Base-by-base conservation (phyloP, 2,329 filamentous ascomycete genomes). In the Grosmannia huntii region DNA sequence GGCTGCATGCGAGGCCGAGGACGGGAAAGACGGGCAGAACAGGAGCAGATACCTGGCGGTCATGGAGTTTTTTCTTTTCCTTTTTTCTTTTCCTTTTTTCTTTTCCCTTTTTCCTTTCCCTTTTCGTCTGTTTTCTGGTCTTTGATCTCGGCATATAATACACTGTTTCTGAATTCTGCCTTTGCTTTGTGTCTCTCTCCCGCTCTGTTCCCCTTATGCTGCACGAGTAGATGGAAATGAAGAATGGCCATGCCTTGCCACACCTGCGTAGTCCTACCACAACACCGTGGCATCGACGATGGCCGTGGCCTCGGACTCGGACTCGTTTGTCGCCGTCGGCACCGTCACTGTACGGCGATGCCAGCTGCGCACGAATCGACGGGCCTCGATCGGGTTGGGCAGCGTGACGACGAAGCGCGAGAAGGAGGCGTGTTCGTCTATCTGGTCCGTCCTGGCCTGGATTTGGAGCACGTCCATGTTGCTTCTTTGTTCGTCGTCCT, bases 331-430 rank as follows among this genome's bases (percentile, higher is more conserved):
- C 11, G 19, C 19, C 38, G 50, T 16, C 3, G 66, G 68, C 66
- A 53, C 65, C 62, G 38, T 23, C 3, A 76, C 63, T 58, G 68
- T 65, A 58, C 72, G 67, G 27, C 69, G 68, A 63, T 77, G 73
- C 73, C 74, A 76, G 56, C 62, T 60, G 60, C 75, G 68, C 33
- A 75, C 73, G 61, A 80, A 80, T 57, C 76, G 71, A 57, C 72
- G 74, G 23, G 81, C 81, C 61, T 81, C 80, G 11, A 71, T 70
- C 55, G 75, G 71, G n/a, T 78, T 77, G 16, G 72, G 66, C 60
- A 87, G 84, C 5, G 77, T 74, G 25, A 85, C 64, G 16, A 85
- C 70, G 70, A 81, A 81, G 48, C 78, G 70, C 41, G 66, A 64
- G 57, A 68, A 73, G 65, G 71, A 72, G 1, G 52, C 59, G 5